Evolutionary conservation across 805 yeast species (phyloP), one percentile per base, ranked within the genome.

Genomic region (Metschnikowia arizonensis): DNA sequence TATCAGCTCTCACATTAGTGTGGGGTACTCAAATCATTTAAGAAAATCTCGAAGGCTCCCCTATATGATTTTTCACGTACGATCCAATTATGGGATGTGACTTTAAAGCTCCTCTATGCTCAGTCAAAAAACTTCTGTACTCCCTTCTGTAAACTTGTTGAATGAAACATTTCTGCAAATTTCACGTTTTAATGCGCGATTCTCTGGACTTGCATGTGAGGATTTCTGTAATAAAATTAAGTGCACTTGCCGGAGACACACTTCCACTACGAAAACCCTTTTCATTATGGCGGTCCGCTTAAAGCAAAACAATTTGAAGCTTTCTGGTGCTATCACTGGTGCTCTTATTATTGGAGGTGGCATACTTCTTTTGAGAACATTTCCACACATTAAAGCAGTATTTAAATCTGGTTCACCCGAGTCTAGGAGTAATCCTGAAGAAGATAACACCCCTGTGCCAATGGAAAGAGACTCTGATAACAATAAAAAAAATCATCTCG

Each of bases 381-480:
- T 68, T 48, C 82, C 82, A n/a, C 81, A 77, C 50, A 59, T 76
- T 33, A 61, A 60, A 44, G 49, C 61, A n/a, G 46, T 66, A 14
- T 56, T 48, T 42, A 49, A 58, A 17, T 59, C 50, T 40, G 63
- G n/a, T n/a, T 24, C 32, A 15, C 12, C 30, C 24, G 54, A 49
- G 33, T 52, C 50, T 17, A 52, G 47, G 25, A 53, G 42, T 33
- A 47, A 48, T 17, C 11, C 10, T 29, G 40, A 37, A 15, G 42
- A 40, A 31, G 49, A 40, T 14, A 32, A 40, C 15, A 40, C 44
- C 18, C 44, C 44, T 26, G 36, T 40, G 7, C 37, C 35, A 21
- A n/a, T 33, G 5, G 30, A 32, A 25, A 25, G 12, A 14, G 30
- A 17, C 7, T 5, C 6, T 19, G 25, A 26, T 3, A 10, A 21